Evolutionary conservation across 345 rosid species (phyloP).

Genomic region (Hibiscus tridactylites): DNA sequence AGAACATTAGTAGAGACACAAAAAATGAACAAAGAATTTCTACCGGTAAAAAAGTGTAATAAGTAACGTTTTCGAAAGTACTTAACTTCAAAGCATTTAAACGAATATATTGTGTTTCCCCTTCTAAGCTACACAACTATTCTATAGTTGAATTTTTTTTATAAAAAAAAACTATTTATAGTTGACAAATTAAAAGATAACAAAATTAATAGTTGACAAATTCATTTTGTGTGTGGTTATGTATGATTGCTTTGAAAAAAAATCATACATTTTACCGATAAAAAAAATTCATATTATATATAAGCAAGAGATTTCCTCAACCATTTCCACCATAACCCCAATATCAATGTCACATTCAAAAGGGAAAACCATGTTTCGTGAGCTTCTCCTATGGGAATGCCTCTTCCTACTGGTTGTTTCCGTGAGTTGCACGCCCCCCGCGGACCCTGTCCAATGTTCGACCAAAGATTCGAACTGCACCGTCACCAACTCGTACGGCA

Average conservation of each 20-base stretch:
- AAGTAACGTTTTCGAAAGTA: background rate
- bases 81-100: constrained; percentile 1
- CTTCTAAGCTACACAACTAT: background rate
- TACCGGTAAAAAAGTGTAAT: background rate
- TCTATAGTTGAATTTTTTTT: background rate
- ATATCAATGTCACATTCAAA: background rate
- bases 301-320: background rate
- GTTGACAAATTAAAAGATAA: too few species aligned
- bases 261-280: too few species aligned
- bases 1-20: rapidly evolving
- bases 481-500: constrained; percentile 60
- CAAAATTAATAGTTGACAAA: too few species aligned
- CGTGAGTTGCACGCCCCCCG: constrained; percentile 43
- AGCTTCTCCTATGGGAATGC: constrained; percentile 7
- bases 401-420: constrained; percentile 11
- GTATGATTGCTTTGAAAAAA: too few species aligned
- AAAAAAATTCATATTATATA: background rate
- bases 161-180: too few species aligned
- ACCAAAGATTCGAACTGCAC: constrained; percentile 40
- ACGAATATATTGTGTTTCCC: background rate
- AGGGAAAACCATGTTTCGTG: background rate
- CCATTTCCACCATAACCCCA: too few species aligned
- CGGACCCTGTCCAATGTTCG: constrained; percentile 50
- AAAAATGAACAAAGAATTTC: too few species aligned
- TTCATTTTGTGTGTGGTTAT: too few species aligned